Conservation (phyloP, 192 early-diverging fungal species). For the Backusella luteola region DNA sequence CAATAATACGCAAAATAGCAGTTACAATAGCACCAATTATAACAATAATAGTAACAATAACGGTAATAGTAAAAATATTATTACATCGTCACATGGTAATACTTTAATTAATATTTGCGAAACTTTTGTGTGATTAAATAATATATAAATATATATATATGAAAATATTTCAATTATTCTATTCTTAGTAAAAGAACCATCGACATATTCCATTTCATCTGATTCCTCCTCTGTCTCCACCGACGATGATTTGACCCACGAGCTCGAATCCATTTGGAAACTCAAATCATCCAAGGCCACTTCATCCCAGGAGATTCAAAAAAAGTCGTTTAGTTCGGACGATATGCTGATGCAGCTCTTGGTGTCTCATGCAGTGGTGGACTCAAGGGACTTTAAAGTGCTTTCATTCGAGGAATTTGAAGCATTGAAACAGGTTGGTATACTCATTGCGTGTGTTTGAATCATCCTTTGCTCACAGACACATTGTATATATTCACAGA, state of each 20-base stretch:
- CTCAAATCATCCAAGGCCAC: background rate
- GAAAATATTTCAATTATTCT: background rate
- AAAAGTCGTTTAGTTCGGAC: background rate
- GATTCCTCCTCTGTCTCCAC: background rate
- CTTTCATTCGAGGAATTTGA: constrained; percentile 53
- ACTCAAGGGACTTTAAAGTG: constrained; percentile 52
- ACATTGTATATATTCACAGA: constrained; percentile 23
- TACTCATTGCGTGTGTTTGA: too few relatives aligned
- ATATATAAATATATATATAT: background rate
- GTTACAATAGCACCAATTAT: background rate
- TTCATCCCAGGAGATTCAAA: background rate
- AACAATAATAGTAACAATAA: background rate
- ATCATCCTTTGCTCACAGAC: too few relatives aligned
- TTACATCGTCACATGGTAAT: constrained; percentile 14
- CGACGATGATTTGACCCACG: background rate
- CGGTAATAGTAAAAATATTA: background rate
- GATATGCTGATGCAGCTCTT: constrained; percentile 33
- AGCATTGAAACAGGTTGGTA: constrained; percentile 48
- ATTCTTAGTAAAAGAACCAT: background rate
- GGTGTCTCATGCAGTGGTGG: constrained; percentile 53
- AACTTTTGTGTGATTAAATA: background rate
- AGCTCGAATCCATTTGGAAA: constrained; percentile 15
- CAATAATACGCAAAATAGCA: background rate
- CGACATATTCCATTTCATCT: background rate
- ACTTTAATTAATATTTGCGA: constrained; percentile 4